phyloP scores from a whole-genome alignment of 352 stramenopile genomes.

The Stramenopiles sp. region DNA sequence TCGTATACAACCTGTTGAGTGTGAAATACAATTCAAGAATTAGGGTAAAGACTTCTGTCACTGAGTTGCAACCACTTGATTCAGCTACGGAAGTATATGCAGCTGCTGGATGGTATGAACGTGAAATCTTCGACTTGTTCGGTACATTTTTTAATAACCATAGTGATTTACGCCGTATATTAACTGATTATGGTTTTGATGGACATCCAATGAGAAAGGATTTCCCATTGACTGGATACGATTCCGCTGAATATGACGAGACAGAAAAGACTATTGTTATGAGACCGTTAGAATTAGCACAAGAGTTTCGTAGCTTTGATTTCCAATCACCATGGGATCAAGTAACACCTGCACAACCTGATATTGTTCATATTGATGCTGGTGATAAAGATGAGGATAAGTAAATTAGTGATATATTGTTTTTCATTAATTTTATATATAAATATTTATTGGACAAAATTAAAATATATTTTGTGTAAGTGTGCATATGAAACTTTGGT shows the following conservation, averaged over 20 bases:
- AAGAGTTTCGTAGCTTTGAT: constrained; percentile 19
- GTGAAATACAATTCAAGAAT: constrained; percentile 31
- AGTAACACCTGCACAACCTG: constrained; percentile 12
- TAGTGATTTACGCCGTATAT: constrained; percentile 38
- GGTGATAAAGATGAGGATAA: constrained; percentile 15
- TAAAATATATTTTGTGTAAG: too few species aligned
- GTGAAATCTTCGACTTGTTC: constrained; percentile 41
- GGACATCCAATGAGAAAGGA: constrained; percentile 37
- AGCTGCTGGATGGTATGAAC: constrained; percentile 33
- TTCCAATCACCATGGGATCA: constrained; percentile 23
- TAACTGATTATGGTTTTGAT: constrained; percentile 44
- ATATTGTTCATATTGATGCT: constrained; percentile 20
- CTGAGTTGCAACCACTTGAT: constrained; percentile 25
- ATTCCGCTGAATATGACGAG: constrained; percentile 36
- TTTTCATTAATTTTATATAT: constrained; percentile 19
- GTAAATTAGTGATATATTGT: constrained; percentile 17
- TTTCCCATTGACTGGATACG: constrained; percentile 37
- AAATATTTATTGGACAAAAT: constrained; percentile 18
- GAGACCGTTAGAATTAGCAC: constrained; percentile 22
- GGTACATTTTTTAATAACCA: constrained; percentile 40
- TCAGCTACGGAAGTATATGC: constrained; percentile 27
- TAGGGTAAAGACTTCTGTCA: constrained; percentile 31
- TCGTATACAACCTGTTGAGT: constrained; percentile 39
- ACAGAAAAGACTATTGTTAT: constrained; percentile 18
- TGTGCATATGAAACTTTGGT: too few species aligned